phyloP scores from a whole-genome alignment of 306 rosid genomes.

The Inga leiocalycina region DNA sequence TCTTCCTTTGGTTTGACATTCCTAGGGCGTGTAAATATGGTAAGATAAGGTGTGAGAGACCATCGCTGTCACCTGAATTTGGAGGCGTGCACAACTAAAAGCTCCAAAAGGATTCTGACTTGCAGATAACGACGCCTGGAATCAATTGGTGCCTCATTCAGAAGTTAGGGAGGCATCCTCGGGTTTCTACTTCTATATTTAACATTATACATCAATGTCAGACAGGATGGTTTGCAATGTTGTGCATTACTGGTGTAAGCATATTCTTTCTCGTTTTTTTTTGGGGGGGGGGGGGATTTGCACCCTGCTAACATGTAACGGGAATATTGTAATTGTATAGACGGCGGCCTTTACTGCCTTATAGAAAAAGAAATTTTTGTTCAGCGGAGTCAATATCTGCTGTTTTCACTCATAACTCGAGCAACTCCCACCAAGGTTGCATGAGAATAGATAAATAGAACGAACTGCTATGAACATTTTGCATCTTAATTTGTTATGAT shows the following conservation, averaged over 20 bases:
- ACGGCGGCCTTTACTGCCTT: conserved; percentile 39
- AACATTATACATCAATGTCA: conserved; percentile 43
- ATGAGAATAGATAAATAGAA: neutral
- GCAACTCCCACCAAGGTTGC: neutral
- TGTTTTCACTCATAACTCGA: neutral
- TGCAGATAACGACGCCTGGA: conserved; percentile 24
- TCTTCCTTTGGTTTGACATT: conserved; percentile 27
- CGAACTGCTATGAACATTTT: neutral
- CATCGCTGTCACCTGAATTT: conserved; percentile 32
- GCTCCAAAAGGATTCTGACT: conserved; percentile 30
- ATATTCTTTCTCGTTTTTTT: neutral
- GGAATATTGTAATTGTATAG: conserved; percentile 54
- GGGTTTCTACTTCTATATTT: conserved; percentile 43
- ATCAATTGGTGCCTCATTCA: conserved; percentile 26
- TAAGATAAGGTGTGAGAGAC: neutral
- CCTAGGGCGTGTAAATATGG: conserved; percentile 27
- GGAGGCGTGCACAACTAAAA: conserved; percentile 32
- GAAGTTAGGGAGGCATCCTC: conserved; percentile 14
- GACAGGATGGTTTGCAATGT: conserved; percentile 37
- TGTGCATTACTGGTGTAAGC: conserved; percentile 43
- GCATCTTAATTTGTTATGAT: neutral
- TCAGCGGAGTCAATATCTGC: conserved; percentile 19
- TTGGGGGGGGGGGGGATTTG: neutral
- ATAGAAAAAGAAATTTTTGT: conserved; percentile 10
- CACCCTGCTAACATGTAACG: conserved; percentile 7